Evolutionary conservation across 139 green algal genomes (phyloP).

Genomic region (Micractinium conductrix): DNA sequence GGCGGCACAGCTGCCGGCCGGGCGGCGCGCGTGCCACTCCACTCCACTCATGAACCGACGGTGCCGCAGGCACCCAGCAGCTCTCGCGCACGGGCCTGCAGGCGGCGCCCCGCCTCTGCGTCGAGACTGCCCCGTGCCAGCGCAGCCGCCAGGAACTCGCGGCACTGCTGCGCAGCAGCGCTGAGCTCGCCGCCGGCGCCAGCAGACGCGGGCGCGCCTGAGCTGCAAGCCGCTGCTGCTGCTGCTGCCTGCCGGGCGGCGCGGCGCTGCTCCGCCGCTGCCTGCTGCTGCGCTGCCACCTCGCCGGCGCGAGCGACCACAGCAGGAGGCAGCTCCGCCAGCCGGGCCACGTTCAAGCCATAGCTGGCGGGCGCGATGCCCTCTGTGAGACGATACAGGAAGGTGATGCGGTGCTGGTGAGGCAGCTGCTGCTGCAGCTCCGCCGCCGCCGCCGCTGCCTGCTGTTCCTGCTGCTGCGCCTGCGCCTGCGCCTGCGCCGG

Average conservation of each 20-base stretch:
- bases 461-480: neutral
- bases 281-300: slow-evolving; percentile 25
- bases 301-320: slow-evolving; percentile 46
- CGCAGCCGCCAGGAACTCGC: neutral
- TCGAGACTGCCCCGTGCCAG: neutral
- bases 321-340: slow-evolving; percentile 72
- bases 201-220: no score
- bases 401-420: slow-evolving; percentile 61
- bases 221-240: neutral
- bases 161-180: slow-evolving; percentile 17
- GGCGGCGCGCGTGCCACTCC: no score
- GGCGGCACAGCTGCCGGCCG: no score
- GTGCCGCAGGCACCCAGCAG: no score
- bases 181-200: no score
- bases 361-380: slow-evolving; percentile 81
- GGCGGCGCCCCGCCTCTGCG: neutral
- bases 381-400: slow-evolving; percentile 86
- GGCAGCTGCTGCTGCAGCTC: neutral
- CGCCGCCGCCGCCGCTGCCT: neutral
- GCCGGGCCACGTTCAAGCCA: slow-evolving; percentile 88
- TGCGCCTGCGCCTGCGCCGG: neutral
- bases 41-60: no score
- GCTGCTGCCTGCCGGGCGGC: neutral
- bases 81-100: slow-evolving; percentile 5
- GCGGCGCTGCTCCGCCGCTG: neutral